phyloP scores from a whole-genome alignment of 768 basidiomycete species.

The Lactifluus rugatus region DNA sequence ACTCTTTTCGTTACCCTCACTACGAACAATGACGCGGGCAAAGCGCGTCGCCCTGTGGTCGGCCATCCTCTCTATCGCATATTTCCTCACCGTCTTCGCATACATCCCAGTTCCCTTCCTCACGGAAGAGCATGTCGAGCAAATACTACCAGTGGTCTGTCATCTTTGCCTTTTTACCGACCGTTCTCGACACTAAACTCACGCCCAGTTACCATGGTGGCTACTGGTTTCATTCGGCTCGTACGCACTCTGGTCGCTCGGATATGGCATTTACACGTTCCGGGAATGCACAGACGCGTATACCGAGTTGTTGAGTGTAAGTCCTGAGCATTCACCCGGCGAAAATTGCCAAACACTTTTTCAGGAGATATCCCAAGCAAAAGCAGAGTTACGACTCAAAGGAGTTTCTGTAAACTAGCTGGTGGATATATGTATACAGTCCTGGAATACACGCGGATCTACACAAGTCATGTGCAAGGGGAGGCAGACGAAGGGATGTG shows the following conservation, averaged over 20 bases:
- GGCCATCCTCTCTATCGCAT: conserved; percentile 36
- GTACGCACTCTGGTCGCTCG: conserved; percentile 68
- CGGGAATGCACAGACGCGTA: conserved; percentile 76
- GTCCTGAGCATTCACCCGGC: conserved; percentile 20
- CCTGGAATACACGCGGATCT: conserved; percentile 9
- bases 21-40: conserved; percentile 47
- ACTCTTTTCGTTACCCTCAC: conserved; percentile 2
- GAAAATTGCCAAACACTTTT: background rate
- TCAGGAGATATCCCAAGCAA: conserved; percentile 20
- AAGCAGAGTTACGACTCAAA: conserved; percentile 17
- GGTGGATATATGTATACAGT: conserved; percentile 11
- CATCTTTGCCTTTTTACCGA: background rate
- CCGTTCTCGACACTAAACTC: background rate
- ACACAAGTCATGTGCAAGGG: background rate
- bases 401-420: conserved; percentile 19
- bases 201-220: conserved; percentile 71
- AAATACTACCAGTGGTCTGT: conserved; percentile 55
- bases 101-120: conserved; percentile 47
- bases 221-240: conserved; percentile 69
- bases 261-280: conserved; percentile 64
- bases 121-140: conserved; percentile 33
- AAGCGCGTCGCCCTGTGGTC: conserved; percentile 41
- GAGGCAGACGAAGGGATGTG: background rate
- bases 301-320: conserved; percentile 52
- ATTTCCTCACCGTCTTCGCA: conserved; percentile 49